Conservation (phyloP, 129 eudicot genomes). For the Tagetes patula region DNA sequence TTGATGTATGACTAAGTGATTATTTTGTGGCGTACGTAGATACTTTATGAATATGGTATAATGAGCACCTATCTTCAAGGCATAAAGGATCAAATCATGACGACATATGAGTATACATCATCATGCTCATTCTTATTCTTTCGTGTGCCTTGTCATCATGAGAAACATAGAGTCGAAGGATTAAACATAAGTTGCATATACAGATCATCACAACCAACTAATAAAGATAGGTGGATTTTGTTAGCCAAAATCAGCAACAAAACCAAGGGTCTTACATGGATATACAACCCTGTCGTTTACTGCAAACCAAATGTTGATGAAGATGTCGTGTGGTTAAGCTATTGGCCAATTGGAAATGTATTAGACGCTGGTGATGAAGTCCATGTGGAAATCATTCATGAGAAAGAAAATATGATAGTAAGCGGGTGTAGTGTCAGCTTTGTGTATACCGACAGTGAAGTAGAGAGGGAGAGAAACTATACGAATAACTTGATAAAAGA, state of each 20-base stretch:
- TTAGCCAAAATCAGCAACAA: slow-evolving; percentile 8
- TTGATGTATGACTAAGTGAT: neutral
- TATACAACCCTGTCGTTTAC: slow-evolving; percentile 17
- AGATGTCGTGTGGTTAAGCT: slow-evolving; percentile 13
- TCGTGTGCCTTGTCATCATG: slow-evolving; percentile 9
- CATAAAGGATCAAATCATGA: neutral
- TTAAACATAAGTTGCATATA: slow-evolving; percentile 9
- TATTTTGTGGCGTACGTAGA: slow-evolving; percentile 1
- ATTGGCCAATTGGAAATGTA: neutral
- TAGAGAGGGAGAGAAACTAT: neutral
- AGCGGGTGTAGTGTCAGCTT: slow-evolving; percentile 7
- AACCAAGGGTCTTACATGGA: slow-evolving; percentile 19
- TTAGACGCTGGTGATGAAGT: slow-evolving; percentile 20
- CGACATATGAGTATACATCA: neutral
- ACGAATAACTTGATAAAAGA: neutral
- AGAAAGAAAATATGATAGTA: neutral
- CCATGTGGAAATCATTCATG: neutral
- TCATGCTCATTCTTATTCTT: neutral
- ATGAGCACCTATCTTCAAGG: slow-evolving; percentile 21
- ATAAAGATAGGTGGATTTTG: neutral
- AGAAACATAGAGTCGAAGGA: slow-evolving; percentile 10
- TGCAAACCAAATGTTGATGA: slow-evolving; percentile 10
- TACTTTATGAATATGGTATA: slow-evolving; percentile 30
- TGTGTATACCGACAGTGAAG: slow-evolving; percentile 15
- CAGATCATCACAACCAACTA: neutral